Evolutionary conservation across 129 eudicot species (phyloP).

Genomic region (Mikania micrantha): DNA sequence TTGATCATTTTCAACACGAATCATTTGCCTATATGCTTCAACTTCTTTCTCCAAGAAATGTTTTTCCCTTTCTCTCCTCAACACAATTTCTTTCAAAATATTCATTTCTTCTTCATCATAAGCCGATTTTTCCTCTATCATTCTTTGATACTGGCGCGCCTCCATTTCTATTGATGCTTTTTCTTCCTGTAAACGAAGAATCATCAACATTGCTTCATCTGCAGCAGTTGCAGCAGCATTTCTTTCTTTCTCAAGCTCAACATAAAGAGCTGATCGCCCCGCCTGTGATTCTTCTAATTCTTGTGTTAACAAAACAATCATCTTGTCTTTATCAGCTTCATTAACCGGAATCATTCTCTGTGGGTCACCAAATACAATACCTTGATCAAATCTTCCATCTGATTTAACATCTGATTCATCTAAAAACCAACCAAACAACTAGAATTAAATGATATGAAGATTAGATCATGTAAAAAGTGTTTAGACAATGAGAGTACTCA

Average conservation of each 20-base stretch:
- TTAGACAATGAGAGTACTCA: slow-evolving; percentile 23
- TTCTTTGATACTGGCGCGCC: slow-evolving; percentile 75
- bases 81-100: slow-evolving; percentile 71
- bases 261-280: slow-evolving; percentile 51
- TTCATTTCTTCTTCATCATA: slow-evolving; percentile 91
- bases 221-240: slow-evolving; percentile 93
- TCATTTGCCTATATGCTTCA: slow-evolving; percentile 60
- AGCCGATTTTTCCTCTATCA: slow-evolving; percentile 73
- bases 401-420: slow-evolving; percentile 30
- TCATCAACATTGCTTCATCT: slow-evolving; percentile 98
- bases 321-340: slow-evolving; percentile 39
- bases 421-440: slow-evolving; percentile 19
- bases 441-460: background rate
- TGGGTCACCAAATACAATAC: slow-evolving; percentile 15
- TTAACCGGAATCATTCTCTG: slow-evolving; percentile 15
- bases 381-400: slow-evolving; percentile 22
- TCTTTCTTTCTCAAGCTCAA: slow-evolving; percentile 90
- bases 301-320: slow-evolving; percentile 41
- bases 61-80: slow-evolving; percentile 76
- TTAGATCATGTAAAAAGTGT: background rate
- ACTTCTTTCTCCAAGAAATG: slow-evolving; percentile 81
- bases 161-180: slow-evolving; percentile 85
- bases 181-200: slow-evolving; percentile 88
- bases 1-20: slow-evolving; percentile 31
- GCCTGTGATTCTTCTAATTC: slow-evolving; percentile 54